Conservation (phyloP, 2,329 filamentous ascomycete species). For the Cryphonectria nitschkei region DNA sequence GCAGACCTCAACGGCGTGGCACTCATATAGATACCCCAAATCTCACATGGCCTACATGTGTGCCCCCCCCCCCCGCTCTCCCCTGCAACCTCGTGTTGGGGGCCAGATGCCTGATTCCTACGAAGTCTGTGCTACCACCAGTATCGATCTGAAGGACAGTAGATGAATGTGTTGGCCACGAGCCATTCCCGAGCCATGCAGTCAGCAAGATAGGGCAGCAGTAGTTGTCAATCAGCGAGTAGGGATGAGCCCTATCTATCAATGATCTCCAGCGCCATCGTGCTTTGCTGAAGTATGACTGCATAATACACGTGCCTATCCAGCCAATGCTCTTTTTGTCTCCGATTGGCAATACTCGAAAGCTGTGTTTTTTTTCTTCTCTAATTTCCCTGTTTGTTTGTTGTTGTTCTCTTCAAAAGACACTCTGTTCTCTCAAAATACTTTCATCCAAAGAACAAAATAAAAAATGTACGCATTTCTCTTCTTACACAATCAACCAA, state of each 20-base stretch:
- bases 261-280: not conserved
- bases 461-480: too few relatives aligned
- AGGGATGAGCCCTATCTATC: not conserved
- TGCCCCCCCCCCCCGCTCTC: not conserved
- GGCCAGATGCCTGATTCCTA: not conserved
- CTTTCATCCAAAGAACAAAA: too few relatives aligned
- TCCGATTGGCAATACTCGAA: not conserved
- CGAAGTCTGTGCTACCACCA: not conserved
- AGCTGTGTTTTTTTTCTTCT: not conserved
- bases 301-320: conserved; percentile 2
- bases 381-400: not conserved
- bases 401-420: not conserved
- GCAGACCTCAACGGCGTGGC: not conserved
- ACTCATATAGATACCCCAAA: not conserved
- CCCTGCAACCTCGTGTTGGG: not conserved
- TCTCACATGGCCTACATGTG: not conserved
- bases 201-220: conserved; percentile 2
- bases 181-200: not conserved
- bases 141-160: not conserved
- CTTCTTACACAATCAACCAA: not conserved
- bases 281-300: not conserved
- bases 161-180: not conserved
- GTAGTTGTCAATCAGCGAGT: not conserved
- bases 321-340: not conserved
- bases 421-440: too few relatives aligned